Evolutionary conservation across 345 rosid genomes (phyloP).

Genomic region (Cardamine resedifolia): DNA sequence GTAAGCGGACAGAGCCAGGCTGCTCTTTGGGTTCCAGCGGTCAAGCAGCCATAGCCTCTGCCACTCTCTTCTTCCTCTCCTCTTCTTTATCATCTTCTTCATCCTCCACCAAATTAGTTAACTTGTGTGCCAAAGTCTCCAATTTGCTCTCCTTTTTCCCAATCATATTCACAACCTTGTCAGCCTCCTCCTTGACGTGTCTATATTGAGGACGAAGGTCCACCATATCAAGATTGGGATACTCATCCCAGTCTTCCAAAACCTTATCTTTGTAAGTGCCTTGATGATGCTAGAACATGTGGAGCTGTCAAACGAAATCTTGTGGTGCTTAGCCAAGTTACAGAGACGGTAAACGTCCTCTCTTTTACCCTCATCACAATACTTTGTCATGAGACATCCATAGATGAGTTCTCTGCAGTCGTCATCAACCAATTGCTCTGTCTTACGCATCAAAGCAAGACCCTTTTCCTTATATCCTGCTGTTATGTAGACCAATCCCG

Average conservation of each 20-base stretch:
- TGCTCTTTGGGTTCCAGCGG: conserved; percentile 34
- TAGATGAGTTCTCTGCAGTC: conserved; percentile 21
- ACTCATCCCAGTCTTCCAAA: conserved; percentile 52
- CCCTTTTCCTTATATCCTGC: conserved; percentile 44
- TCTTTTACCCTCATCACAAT: conserved; percentile 39
- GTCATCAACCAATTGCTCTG: conserved; percentile 35
- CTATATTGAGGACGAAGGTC: conserved; percentile 42
- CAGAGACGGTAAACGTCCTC: conserved; percentile 54
- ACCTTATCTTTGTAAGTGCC: conserved; percentile 45
- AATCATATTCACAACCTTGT: conserved; percentile 37
- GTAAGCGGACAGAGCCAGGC: conserved; percentile 36
- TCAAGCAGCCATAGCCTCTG: conserved; percentile 34
- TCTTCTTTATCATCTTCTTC: conserved; percentile 29
- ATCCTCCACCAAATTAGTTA: conserved; percentile 33
- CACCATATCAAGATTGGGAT: conserved; percentile 31
- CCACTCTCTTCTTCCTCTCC: conserved; percentile 43
- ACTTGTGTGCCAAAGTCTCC: conserved; percentile 32
- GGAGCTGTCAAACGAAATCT: conserved; percentile 32
- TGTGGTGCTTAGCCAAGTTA: conserved; percentile 39
- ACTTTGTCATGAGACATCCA: conserved; percentile 39
- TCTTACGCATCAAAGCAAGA: conserved; percentile 40
- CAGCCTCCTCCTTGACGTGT: conserved; percentile 51
- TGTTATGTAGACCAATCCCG: conserved; percentile 44
- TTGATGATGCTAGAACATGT: conserved; percentile 41
- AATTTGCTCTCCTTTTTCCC: conserved; percentile 38